phyloP scores from a whole-genome alignment of 78 protist genomes.

The Diacronema lutheri region DNA sequence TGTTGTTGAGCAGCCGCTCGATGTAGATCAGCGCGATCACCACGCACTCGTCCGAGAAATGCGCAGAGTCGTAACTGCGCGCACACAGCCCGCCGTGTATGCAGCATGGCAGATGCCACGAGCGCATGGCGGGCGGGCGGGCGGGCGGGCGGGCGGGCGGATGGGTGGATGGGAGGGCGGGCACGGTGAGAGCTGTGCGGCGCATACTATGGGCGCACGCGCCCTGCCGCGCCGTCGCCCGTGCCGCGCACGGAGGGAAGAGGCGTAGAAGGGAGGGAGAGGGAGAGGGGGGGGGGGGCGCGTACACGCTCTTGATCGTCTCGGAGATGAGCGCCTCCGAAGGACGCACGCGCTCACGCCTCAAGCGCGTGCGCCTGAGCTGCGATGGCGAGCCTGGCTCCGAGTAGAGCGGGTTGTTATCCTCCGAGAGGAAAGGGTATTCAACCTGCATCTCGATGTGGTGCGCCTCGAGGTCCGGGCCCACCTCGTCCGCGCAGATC shows the following conservation, averaged over 20 bases:
- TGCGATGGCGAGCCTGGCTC: not conserved
- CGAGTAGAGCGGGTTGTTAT: slow-evolving; percentile 8
- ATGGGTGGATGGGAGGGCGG: too few species aligned
- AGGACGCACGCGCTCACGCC: not conserved
- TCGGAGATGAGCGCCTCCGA: not conserved
- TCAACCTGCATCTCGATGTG: not conserved
- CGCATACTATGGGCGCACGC: too few species aligned
- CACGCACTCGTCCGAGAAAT: slow-evolving; percentile 7
- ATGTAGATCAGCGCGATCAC: not conserved
- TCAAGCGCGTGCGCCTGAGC: too few species aligned
- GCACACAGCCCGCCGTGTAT: too few species aligned
- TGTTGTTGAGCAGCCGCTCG: not conserved
- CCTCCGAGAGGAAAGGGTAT: slow-evolving; percentile 10
- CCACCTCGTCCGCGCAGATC: not conserved
- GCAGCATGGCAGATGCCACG: too few species aligned
- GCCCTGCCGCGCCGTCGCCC: too few species aligned
- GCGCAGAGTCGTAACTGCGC: slow-evolving; percentile 8
- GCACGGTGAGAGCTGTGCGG: too few species aligned
- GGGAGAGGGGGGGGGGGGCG: too few species aligned
- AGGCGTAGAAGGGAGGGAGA: too few species aligned
- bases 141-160: too few species aligned
- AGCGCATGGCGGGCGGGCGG: too few species aligned
- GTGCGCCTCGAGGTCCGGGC: not conserved
- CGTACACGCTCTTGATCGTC: not conserved
- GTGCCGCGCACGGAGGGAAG: too few species aligned